Percentiles rank a stretch among this genome's conserved stretches.
Conservation (phyloP, 1,284 basidiomycete species). For the Rhodotorula sp. region DNA sequence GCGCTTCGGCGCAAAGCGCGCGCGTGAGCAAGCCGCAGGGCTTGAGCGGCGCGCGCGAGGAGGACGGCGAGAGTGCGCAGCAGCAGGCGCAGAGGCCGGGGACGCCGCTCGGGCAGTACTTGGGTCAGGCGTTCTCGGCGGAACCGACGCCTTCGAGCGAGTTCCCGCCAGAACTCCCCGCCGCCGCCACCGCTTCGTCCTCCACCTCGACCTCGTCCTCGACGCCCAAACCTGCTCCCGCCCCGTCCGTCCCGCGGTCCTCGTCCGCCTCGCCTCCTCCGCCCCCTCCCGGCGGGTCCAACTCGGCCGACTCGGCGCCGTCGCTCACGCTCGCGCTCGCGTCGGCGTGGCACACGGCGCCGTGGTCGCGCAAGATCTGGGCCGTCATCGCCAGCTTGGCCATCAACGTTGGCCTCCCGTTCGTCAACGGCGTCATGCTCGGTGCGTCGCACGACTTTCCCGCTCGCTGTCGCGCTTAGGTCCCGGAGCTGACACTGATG, state of each 20-base stretch:
- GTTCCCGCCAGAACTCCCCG: neutral
- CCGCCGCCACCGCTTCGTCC: neutral
- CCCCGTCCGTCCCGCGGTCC: slow-evolving; percentile 40
- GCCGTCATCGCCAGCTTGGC: slow-evolving; percentile 79
- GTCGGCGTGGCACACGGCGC: slow-evolving; percentile 64
- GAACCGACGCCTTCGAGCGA: neutral
- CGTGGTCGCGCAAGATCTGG: slow-evolving; percentile 61
- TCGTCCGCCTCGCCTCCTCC: neutral
- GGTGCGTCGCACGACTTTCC: slow-evolving; percentile 49
- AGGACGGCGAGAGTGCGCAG: slow-evolving; percentile 15
- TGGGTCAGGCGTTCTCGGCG: slow-evolving; percentile 8
- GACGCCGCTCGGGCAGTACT: slow-evolving; percentile 12
- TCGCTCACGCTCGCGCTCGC: slow-evolving; percentile 76
- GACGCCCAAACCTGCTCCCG: slow-evolving; percentile 31
- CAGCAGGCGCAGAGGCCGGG: neutral
- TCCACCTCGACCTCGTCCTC: neutral
- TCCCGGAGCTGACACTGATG: neutral
- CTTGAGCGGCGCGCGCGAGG: neutral
- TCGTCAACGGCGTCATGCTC: slow-evolving; percentile 96
- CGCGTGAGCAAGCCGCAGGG: neutral
- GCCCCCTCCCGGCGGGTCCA: slow-evolving; percentile 8
- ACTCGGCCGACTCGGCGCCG: slow-evolving; percentile 50
- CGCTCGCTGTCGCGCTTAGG: neutral
- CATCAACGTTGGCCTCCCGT: slow-evolving; percentile 90
- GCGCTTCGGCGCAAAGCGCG: slow-evolving; percentile 1